Evolutionary conservation across 192 early-diverging fungal genomes (phyloP).

Genomic region (Rhizophagus prolifer): DNA sequence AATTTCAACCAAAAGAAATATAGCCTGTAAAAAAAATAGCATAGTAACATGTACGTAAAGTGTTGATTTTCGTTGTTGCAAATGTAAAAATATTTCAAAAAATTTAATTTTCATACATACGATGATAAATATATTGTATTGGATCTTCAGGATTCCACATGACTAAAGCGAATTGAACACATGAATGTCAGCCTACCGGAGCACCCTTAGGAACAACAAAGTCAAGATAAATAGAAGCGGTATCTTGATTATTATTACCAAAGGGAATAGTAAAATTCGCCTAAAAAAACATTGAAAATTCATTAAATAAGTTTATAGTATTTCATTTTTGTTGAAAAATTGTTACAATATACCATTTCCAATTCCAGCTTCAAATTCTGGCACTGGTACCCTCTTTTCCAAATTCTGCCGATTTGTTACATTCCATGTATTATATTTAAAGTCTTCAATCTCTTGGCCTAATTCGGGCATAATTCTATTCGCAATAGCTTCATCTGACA

Average conservation of each 20-base stretch:
- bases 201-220: no score
- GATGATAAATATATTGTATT: constrained; percentile 51
- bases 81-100: background rate
- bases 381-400: no score
- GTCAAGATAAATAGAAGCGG: no score
- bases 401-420: constrained; percentile 41
- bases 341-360: no score
- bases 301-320: no score
- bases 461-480: constrained; percentile 40
- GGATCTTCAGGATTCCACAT: constrained; percentile 75
- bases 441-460: constrained; percentile 41
- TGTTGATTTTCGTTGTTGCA: background rate
- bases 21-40: background rate
- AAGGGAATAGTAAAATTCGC: no score
- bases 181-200: constrained; percentile 72
- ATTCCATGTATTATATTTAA: constrained; percentile 40
- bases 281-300: no score
- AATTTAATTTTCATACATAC: constrained; percentile 16
- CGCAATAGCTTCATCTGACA: constrained; percentile 44
- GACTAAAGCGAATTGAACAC: no score
- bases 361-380: no score
- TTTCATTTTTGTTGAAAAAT: no score
- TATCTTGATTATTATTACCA: no score
- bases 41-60: background rate
- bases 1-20: background rate